Evolutionary conservation across 192 early-diverging fungal species (phyloP), one percentile per base, ranked within the genome.

Genomic region (Mortierella antarctica): DNA sequence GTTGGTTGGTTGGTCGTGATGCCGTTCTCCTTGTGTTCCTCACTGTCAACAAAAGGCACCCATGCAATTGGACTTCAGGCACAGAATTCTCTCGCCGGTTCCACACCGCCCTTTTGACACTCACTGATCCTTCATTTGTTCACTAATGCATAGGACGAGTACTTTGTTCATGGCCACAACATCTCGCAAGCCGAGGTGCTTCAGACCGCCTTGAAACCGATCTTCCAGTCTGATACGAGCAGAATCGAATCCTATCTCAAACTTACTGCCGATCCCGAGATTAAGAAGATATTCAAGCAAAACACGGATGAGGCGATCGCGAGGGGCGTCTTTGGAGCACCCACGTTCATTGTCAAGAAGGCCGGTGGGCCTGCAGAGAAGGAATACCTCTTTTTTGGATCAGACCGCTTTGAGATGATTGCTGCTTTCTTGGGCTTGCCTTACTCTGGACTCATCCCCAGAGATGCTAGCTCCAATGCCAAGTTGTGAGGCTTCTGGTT

Each of bases 351-450:
- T 7, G 84, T 86, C 20, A 83, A 82, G 20, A 66, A 71, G 42
- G 77, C 64, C 0, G 70, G 70, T 17, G 52, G 49, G 2, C 46
- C 42, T 7, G 85, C 88, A 40, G 54, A 56, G 17, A 67, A 68
- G 23, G 82, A 84, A 46, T 73, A 82, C 54, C 69, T 87, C 57
- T 90, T 88, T 74, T 90, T 87, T 87, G 89, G 89, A 58, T 87
- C 86, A 48, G 89, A 90, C 67, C 78, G 86, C 7, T 67, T 88
- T 18, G 84, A 68, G 84, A 85, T 21, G 78, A 87, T 45, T 9
- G 82, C 55, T 21, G 70, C 44, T 65, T 83, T 68, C 63, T 68
- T 83, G 48, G 64, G 50, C 6, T 57, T 76, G n/a, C 73, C 76
- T 13, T 65, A 78, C 40, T 48, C 76, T 13, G 74, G 61, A 50